Percentiles rank a stretch among this genome's conserved stretches.
Evolutionary conservation across 2,329 filamentous ascomycete species (phyloP).

Genomic region (Pseudocercospora cruenta): DNA sequence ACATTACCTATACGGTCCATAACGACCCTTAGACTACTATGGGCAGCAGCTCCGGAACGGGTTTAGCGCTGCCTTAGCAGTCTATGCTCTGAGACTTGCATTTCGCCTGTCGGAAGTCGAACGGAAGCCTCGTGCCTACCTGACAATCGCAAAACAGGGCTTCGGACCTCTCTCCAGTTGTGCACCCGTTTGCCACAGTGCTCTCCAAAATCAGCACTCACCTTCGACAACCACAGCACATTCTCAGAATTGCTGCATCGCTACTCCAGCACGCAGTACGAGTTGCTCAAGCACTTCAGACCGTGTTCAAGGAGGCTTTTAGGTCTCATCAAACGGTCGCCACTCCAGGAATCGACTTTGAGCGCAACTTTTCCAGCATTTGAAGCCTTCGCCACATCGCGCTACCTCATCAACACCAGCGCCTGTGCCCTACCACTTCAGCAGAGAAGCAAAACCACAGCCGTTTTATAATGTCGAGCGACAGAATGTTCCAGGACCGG

Average conservation of each 20-base stretch:
- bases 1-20: too few relatives aligned
- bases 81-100: too few relatives aligned
- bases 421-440: background rate
- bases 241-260: background rate
- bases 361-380: background rate
- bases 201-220: background rate
- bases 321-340: background rate
- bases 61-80: too few relatives aligned
- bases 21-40: too few relatives aligned
- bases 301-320: background rate
- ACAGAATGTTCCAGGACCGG: background rate
- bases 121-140: conserved; percentile 7
- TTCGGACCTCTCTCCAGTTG: conserved; percentile 3
- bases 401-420: background rate
- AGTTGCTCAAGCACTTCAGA: background rate
- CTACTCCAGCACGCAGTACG: background rate
- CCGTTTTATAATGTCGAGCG: background rate
- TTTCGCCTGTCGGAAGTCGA: background rate
- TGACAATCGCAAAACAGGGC: background rate
- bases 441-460: background rate
- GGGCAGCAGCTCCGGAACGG: too few relatives aligned
- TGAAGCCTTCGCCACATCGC: background rate
- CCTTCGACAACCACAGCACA: background rate
- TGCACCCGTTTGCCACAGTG: background rate
- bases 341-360: background rate